Evolutionary conservation across 257 asterid species (phyloP), one percentile per base, ranked within the genome.

Genomic region (Plectranthus barbatus): DNA sequence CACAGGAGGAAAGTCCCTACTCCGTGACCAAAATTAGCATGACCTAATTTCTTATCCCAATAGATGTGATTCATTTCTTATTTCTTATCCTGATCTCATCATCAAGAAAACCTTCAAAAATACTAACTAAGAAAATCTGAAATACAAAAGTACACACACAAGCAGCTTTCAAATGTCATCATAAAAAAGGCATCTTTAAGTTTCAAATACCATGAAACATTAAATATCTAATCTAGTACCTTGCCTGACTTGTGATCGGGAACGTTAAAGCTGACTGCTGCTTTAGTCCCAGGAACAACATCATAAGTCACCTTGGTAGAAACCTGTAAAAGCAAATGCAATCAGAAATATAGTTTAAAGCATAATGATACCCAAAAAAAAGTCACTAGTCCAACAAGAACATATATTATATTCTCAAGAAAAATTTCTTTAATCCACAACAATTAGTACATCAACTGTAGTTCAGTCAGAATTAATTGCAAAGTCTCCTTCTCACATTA

Each of bases 161-260:
- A 29, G 6, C 0, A 10, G 7, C 17, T 7, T 24, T 4, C 3
- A 17, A 18, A 7, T 15, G 29, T 4, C 29, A 23, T 1, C 12
- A 58, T 60, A 5, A 18, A 53, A 21, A 61, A 39, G 20, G 29
- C 46, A 37, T 56, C 52, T 51, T 51, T 57, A 4, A 39, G 26
- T 23, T 42, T 23, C 23, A 23, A 42, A 69, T 33, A 51, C 29
- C 18, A 13, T 7, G 31, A 26, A 26, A 5, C 2, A 1, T 5
- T 26, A 40, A 40, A 44, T 60, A 31, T 15, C 15, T 61, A 66
- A 26, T 47, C 18, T 17, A 45, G 67, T 78, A 90, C 97, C 97
- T 90, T 90, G 67, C 95, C 85, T 14, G 97, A 85, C 79, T 86
- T 90, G 84, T 87, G 78, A 74, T 86, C 92, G 29, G 97, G 97